Evolutionary conservation across 2,329 filamentous ascomycete species (phyloP), one percentile per base, ranked within the genome.

Genomic region (Claviceps fusiformis): DNA sequence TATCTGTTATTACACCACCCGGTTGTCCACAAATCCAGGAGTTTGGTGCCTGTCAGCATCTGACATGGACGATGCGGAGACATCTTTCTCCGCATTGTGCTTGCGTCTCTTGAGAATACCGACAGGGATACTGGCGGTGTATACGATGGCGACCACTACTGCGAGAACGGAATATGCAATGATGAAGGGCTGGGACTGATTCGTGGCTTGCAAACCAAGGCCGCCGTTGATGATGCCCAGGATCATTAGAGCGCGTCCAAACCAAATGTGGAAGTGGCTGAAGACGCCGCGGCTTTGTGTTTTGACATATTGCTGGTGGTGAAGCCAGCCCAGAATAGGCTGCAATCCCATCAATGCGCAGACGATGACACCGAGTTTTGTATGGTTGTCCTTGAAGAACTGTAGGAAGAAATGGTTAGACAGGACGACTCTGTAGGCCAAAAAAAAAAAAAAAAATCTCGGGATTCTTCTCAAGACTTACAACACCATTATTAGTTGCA

Each of bases 221-320:
- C 82, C 83, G 56, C 82, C 83, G 61, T 86, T 86, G 61, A 85
- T 64, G 45, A 85, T 72, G 29, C 80, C 82, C 2, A 85, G 63
- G 19, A 78, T 55, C 59, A 86, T 78, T 46, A 85, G 65, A 1
- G 70, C 61, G 27, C 82, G 76, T 17, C 83, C 83, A 62, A 76
- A 82, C 80, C 80, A 85, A 59, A 83, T 77, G 63, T 86, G 83
- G 1, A 71, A 63, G 59, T 83, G 68, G 58, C 79, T 81, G 58
- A 83, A 63, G 44, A 70, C 15, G 8, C 76, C 76, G 41, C 82
- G 78, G 29, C 62, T 48, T 53, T 73, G 67, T 54, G 75, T 65
- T 62, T 73, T 73, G 56, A 73, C 60, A 65, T 73, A 85, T 62
- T 79, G 67, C 44, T 63, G 62, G 65, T 86, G 82, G 63, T 86